Base-by-base conservation (phyloP, 2,329 filamentous ascomycete species). In the Fusarium lateritium region DNA sequence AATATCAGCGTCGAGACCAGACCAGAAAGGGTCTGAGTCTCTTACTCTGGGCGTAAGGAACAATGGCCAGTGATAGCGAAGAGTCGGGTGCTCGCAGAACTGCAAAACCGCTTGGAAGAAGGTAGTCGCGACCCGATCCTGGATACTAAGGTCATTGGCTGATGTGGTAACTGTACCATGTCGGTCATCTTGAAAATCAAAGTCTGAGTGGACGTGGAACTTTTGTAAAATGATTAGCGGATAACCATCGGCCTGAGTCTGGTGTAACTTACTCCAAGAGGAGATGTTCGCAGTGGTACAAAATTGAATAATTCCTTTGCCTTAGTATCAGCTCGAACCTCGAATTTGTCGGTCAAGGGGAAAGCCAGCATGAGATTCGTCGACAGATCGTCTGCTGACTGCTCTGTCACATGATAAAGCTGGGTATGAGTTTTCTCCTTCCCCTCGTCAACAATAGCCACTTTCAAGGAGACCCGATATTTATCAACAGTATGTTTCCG, bases 341-440 rank as follows among this genome's bases (percentile, higher is more conserved):
- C 39, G 4, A 38, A 15, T 0, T 13, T 7, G 0, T 17, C 21
- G 3, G 47, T 62, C 8, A 73, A 33, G 2, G 69, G 69, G 21
- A 72, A 73, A 11, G 69, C 70, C 19, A 72, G 17, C 15, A 56
- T 71, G n/a, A 61, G 22, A 13, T 59, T 62, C 1, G 7, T 26
- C 5, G 55, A 7, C 24, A 57, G 39, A 9, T 31, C 46, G 4
- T 13, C 21, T 21, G 62, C 51, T 22, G 8, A 31, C 2, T 24
- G 42, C 5, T 45, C 43, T 3, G 57, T 68, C 11, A 71, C 44
- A 24, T 72, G 69, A 11, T 62, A 68, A 2, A 68, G 36, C 21
- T 50, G 56, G 4, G 8, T 40, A 39, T 14, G 7, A 0, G 2
- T 46, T 26, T 26, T 26, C 26, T 26, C 26, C 5, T 26, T 9